phyloP scores from a whole-genome alignment of 768 basidiomycete genomes.

The Phanerochaete carnosa region DNA sequence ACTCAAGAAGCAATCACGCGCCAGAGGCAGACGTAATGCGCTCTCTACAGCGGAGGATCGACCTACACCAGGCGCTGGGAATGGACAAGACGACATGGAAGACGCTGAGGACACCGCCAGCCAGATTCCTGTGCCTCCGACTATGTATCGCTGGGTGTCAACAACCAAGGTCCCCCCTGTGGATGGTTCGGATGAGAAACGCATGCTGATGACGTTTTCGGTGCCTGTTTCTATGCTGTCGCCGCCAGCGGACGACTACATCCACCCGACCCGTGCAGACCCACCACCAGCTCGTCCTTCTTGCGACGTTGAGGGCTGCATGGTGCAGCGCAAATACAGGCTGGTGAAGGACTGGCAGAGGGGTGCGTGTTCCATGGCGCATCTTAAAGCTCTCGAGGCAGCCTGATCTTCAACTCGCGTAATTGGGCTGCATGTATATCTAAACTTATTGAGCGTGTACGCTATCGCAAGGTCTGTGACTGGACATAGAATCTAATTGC shows the following conservation, averaged over 20 bases:
- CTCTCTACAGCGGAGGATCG: conserved; percentile 44
- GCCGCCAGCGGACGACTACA: not conserved
- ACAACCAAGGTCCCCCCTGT: conserved; percentile 36
- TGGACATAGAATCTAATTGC: not conserved
- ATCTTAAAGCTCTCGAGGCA: conserved; percentile 55
- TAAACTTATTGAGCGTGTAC: not conserved
- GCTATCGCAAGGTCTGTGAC: not conserved
- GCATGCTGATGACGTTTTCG: conserved; percentile 51
- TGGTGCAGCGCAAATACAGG: conserved; percentile 55
- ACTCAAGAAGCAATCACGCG: conserved; percentile 78
- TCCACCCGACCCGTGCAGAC: not conserved
- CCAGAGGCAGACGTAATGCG: conserved; percentile 56
- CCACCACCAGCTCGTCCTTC: conserved; percentile 2
- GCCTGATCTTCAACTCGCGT: not conserved
- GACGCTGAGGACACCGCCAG: conserved; percentile 38
- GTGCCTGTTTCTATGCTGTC: conserved; percentile 41
- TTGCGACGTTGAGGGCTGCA: conserved; percentile 62
- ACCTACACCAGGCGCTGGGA: conserved; percentile 31
- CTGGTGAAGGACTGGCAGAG: conserved; percentile 58
- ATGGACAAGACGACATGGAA: conserved; percentile 35
- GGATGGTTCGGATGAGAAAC: conserved; percentile 10
- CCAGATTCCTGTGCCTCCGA: conserved; percentile 33
- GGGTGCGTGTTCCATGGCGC: conserved; percentile 66
- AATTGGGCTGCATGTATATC: not conserved
- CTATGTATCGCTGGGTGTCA: conserved; percentile 74